These are phyloP conservation scores for Evansstolkia leycettana DNA, from an alignment of 495 filamentous ascomycete species.

Conservation along the genomic window DNA sequence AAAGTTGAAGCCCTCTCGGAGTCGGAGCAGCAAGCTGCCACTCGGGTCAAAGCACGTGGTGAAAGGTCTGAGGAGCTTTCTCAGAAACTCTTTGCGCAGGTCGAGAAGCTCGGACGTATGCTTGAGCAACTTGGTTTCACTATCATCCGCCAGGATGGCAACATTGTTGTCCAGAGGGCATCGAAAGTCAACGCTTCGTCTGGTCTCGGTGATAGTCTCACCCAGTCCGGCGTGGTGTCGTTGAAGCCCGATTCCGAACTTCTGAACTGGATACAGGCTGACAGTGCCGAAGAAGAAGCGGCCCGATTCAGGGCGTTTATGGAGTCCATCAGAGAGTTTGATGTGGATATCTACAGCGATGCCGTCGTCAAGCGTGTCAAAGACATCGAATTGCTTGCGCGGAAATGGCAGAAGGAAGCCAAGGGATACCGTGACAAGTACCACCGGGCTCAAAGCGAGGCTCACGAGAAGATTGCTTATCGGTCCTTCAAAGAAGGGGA, in stretches of 20 bases:
- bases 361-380: constrained; percentile 74
- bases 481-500: constrained; percentile 94
- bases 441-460: constrained; percentile 70
- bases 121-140: constrained; percentile 79
- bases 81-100: constrained; percentile 62
- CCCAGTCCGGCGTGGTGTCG: constrained; percentile 43
- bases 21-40: constrained; percentile 30
- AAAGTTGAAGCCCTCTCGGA: constrained; percentile 41
- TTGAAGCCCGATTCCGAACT: constrained; percentile 48
- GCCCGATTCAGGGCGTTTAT: constrained; percentile 62
- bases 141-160: constrained; percentile 57
- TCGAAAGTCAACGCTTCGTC: constrained; percentile 54
- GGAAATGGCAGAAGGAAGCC: constrained; percentile 83
- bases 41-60: constrained; percentile 50
- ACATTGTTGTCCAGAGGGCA: constrained; percentile 62
- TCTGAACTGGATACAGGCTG: constrained; percentile 65
- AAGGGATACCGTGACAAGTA: constrained; percentile 79
- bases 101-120: constrained; percentile 61
- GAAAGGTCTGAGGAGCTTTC: constrained; percentile 68
- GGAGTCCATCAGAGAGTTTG: constrained; percentile 56
- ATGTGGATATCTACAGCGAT: constrained; percentile 71
- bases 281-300: constrained; percentile 52
- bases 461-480: constrained; percentile 94
- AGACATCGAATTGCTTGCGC: constrained; percentile 77
- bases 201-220: constrained; percentile 44